Conservation (phyloP, 257 asterid species). For the Verbascum thapsus region DNA sequence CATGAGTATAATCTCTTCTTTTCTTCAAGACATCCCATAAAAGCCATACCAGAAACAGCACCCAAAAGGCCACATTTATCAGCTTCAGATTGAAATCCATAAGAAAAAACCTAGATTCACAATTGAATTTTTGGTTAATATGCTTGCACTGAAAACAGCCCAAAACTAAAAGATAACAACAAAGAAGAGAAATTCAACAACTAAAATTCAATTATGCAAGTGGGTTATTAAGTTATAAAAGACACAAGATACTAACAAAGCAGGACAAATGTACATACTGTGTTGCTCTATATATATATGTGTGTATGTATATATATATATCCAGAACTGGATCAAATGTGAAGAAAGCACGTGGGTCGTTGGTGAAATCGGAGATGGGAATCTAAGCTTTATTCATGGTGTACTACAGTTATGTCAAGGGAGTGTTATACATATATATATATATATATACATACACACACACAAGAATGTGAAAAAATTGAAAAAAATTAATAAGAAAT, state of each 20-base stretch:
- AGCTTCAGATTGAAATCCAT: constrained; percentile 53
- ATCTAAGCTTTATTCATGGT: constrained; percentile 34
- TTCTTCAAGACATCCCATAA: constrained; percentile 40
- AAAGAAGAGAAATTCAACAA: neutral
- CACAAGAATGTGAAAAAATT: neutral
- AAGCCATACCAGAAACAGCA: constrained; percentile 49
- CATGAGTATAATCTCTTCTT: constrained; percentile 26
- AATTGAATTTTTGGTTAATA: neutral
- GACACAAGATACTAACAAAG: neutral
- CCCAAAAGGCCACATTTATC: constrained; percentile 50
- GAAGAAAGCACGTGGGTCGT: constrained; percentile 58
- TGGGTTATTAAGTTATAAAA: constrained; percentile 6
- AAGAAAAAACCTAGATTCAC: neutral
- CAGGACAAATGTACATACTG: constrained; percentile 21
- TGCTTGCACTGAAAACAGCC: constrained; percentile 29
- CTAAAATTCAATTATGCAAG: constrained; percentile 25
- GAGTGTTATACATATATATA: no score
- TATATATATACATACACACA: no score
- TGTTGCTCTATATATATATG: neutral
- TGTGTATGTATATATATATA: no score
- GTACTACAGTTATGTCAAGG: constrained; percentile 15
- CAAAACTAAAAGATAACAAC: constrained; percentile 10
- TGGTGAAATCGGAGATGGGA: constrained; percentile 47
- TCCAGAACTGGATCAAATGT: constrained; percentile 34
- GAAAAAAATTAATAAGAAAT: neutral